These are phyloP conservation scores for Schizosaccharomyces pombe DNA, from an alignment of 805 yeast genomes.

Conservation along the genomic window DNA sequence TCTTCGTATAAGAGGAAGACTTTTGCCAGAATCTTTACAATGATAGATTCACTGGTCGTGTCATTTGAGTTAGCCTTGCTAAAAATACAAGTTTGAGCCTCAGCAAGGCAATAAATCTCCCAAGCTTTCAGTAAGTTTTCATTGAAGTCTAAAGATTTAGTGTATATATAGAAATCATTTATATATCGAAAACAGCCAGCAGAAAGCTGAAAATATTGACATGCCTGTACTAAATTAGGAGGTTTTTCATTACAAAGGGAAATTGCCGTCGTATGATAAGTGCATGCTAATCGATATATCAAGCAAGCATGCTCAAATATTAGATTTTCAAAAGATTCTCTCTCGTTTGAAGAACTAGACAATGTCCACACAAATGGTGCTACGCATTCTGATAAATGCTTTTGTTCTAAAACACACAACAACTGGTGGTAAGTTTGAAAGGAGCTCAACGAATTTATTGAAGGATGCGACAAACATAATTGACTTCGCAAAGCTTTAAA, in stretches of 20 bases:
- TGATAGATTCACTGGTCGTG: background rate
- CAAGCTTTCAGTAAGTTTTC: background rate
- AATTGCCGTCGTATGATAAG: background rate
- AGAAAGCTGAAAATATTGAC: background rate
- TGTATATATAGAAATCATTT: background rate
- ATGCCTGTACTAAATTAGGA: background rate
- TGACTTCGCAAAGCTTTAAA: too few species aligned
- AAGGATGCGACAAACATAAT: too few species aligned
- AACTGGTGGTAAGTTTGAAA: background rate
- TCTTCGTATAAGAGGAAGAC: background rate
- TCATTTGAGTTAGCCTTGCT: background rate
- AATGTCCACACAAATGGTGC: background rate
- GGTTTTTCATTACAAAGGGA: background rate
- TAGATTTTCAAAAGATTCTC: background rate
- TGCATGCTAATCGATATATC: background rate
- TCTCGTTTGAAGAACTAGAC: background rate
- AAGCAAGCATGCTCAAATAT: background rate
- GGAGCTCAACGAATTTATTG: too few species aligned
- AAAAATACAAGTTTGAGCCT: background rate
- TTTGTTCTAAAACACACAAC: background rate
- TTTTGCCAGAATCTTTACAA: background rate
- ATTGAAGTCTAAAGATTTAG: background rate
- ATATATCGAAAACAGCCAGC: background rate
- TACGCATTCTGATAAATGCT: background rate
- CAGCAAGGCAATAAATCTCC: background rate